phyloP scores from a whole-genome alignment of 768 basidiomycete species.

The Mycena epipterygia region DNA sequence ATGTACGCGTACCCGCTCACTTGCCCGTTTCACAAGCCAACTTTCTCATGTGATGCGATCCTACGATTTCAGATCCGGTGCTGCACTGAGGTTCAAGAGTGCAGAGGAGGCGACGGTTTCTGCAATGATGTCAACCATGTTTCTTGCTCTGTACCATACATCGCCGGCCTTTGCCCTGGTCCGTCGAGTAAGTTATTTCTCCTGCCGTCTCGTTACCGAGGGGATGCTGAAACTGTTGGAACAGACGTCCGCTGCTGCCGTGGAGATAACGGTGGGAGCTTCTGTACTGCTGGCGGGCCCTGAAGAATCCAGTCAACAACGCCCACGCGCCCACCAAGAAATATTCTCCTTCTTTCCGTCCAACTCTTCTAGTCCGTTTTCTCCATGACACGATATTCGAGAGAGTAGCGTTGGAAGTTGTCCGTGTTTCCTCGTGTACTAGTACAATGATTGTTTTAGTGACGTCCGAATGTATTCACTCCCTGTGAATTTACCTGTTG shows the following conservation, averaged over 20 bases:
- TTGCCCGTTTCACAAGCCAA: no score
- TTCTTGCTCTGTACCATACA: constrained; percentile 1
- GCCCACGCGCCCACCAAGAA: no score
- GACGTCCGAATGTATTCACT: no score
- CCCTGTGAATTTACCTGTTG: no score
- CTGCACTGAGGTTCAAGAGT: background rate
- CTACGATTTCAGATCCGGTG: background rate
- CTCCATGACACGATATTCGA: no score
- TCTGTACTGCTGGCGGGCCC: background rate
- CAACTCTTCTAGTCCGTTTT: no score
- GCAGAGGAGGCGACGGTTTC: background rate
- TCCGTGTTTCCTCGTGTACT: no score
- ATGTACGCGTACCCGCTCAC: background rate
- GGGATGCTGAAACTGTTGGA: background rate
- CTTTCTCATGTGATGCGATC: background rate
- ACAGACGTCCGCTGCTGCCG: background rate
- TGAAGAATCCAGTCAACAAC: background rate
- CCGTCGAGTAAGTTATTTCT: background rate
- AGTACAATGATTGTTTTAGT: no score
- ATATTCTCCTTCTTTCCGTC: no score
- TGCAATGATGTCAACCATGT: constrained; percentile 2
- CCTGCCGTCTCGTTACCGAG: background rate
- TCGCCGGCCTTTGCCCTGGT: background rate
- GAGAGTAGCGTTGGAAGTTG: no score
- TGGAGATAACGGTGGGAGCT: background rate